Conservation (phyloP, 768 basidiomycete species). For the Phlegmacium glaucopus region DNA sequence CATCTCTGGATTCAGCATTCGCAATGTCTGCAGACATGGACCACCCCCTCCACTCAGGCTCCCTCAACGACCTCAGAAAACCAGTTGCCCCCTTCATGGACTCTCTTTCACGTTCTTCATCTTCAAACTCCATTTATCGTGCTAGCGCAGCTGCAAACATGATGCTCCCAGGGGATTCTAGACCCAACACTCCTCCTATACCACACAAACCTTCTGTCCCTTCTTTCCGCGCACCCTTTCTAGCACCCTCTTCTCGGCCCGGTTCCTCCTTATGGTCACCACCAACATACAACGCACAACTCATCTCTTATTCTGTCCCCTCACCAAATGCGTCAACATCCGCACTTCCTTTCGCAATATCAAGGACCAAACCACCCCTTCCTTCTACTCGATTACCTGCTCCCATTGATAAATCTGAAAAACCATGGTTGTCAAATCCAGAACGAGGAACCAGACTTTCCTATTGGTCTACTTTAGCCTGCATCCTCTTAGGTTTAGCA, state of each 20-base stretch:
- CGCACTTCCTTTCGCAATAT: constrained; percentile 15
- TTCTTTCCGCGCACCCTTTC: constrained; percentile 66
- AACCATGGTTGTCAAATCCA: constrained; percentile 57
- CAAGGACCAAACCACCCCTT: constrained; percentile 35
- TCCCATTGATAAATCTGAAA: constrained; percentile 49
- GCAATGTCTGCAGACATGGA: constrained; percentile 9
- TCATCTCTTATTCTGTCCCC: constrained; percentile 13
- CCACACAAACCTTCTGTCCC: constrained; percentile 42
- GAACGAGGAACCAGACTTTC: constrained; percentile 28
- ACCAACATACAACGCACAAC: constrained; percentile 36
- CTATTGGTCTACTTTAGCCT: constrained; percentile 46
- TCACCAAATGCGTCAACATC: constrained; percentile 19
- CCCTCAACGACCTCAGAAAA: constrained; percentile 25
- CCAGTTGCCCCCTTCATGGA: constrained; percentile 53
- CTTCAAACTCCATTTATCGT: constrained; percentile 38
- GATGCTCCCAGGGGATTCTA: constrained; percentile 13
- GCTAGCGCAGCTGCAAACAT: constrained; percentile 41
- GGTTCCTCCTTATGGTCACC: constrained; percentile 60
- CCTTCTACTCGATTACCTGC: constrained; percentile 47
- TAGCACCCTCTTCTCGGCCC: constrained; percentile 68
- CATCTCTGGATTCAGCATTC: constrained; percentile 16
- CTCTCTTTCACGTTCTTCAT: constrained; percentile 21
- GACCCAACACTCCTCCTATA: constrained; percentile 16
- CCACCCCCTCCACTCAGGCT: constrained; percentile 15
- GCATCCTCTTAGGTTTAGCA: constrained; percentile 50